These are phyloP conservation scores for Xylaria arbuscula DNA, from an alignment of 2,329 filamentous ascomycete species.

Conservation along the genomic window DNA sequence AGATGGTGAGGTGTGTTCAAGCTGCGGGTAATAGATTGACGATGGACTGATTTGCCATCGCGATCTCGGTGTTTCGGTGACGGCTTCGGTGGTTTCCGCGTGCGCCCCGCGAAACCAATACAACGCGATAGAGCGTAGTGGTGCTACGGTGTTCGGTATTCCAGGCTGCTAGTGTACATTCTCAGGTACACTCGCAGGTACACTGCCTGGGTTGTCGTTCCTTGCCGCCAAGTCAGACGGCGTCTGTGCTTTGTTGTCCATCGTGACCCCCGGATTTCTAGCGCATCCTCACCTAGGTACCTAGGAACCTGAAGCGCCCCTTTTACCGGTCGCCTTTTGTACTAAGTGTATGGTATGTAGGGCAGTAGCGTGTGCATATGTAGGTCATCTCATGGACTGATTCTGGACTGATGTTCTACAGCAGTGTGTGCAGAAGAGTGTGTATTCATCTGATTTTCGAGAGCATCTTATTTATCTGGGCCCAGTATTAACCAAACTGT, in stretches of 20 bases:
- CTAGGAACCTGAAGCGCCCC: conserved; percentile 17
- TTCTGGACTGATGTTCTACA: conserved; percentile 3
- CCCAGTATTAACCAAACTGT: neutral
- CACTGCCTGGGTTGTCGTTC: conserved; percentile 7
- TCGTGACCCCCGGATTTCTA: conserved; percentile 39
- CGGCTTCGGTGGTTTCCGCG: neutral
- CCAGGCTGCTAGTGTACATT: neutral
- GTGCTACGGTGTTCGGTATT: neutral
- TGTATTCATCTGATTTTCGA: neutral
- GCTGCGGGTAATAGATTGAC: conserved; percentile 6
- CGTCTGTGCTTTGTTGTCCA: conserved; percentile 37
- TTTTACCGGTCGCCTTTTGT: neutral
- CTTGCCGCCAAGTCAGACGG: conserved; percentile 37
- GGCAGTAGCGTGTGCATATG: neutral
- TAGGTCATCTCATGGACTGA: neutral
- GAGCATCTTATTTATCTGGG: conserved; percentile 5
- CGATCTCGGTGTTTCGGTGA: conserved; percentile 17
- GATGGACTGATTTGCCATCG: conserved; percentile 9
- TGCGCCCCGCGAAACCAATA: conserved; percentile 24
- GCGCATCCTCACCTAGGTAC: neutral
- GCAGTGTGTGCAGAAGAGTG: neutral
- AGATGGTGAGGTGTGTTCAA: conserved; percentile 20
- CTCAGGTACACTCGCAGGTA: neutral
- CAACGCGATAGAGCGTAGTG: conserved; percentile 16
- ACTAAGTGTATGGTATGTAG: neutral